Evolutionary conservation across 176 grass and related monocot species (phyloP).

Genomic region (Oryza nivara): DNA sequence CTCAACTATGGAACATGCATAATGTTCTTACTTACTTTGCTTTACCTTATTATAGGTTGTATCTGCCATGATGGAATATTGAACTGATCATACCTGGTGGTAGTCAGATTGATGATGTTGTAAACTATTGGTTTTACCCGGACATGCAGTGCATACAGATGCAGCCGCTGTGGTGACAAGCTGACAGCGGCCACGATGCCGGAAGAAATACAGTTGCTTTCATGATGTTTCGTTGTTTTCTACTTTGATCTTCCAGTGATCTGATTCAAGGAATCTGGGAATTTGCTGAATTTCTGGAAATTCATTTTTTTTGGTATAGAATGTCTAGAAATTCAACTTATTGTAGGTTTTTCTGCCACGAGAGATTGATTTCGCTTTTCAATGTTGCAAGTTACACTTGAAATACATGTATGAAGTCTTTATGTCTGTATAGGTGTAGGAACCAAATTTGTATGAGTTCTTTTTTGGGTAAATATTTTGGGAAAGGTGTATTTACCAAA

Average conservation of each 20-base stretch:
- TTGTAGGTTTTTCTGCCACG: background rate
- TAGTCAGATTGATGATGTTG: constrained; percentile 36
- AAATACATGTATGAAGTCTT: constrained; percentile 35
- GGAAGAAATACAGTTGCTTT: constrained; percentile 1
- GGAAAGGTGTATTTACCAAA: background rate
- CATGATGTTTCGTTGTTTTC: constrained; percentile 1
- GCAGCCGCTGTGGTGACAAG: background rate
- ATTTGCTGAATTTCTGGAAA: constrained; percentile 42
- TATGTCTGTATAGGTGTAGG: constrained; percentile 16
- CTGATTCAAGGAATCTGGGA: constrained; percentile 22
- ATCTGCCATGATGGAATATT: constrained; percentile 33
- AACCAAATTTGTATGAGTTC: background rate
- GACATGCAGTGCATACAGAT: background rate
- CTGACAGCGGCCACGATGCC: background rate
- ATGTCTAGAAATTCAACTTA: constrained; percentile 39
- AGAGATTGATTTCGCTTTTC: background rate
- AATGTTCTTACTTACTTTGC: constrained; percentile 19
- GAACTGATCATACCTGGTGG: constrained; percentile 18
- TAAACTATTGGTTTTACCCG: constrained; percentile 32
- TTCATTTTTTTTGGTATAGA: constrained; percentile 30
- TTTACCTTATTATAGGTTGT: constrained; percentile 26
- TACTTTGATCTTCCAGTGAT: constrained; percentile 17
- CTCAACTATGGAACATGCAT: background rate
- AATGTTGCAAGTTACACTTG: constrained; percentile 21
- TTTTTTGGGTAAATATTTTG: constrained; percentile 28